These are phyloP conservation scores for Calvatia gigantea DNA, from an alignment of 768 basidiomycete genomes.

Conservation along the genomic window DNA sequence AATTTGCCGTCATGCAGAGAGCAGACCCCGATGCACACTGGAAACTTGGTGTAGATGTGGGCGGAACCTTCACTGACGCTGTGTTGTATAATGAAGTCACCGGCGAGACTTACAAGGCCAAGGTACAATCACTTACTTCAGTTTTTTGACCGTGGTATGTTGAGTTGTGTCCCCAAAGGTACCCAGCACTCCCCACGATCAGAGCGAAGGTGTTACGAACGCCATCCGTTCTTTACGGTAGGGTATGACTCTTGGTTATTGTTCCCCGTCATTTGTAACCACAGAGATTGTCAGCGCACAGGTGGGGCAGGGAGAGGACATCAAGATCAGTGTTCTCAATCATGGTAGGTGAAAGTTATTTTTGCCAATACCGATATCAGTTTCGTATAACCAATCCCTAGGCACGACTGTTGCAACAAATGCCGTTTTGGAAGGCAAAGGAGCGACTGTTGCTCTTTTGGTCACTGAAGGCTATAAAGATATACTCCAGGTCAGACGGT, in stretches of 20 bases:
- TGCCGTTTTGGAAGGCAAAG: conserved; percentile 26
- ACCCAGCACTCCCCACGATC: conserved; percentile 25
- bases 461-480: conserved; percentile 26
- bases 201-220: conserved; percentile 23
- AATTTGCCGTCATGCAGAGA: background rate
- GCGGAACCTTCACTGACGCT: conserved; percentile 23
- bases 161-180: too few species aligned
- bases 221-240: conserved; percentile 20
- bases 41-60: conserved; percentile 26
- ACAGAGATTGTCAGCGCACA: conserved; percentile 12
- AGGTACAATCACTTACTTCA: too few species aligned
- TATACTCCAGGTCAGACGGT: conserved; percentile 18
- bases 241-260: background rate
- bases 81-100: conserved; percentile 22
- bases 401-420: conserved; percentile 27
- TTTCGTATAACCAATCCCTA: background rate
- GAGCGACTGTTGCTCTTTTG: conserved; percentile 24
- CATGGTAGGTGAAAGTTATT: conserved; percentile 15
- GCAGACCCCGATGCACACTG: conserved; percentile 7
- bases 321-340: conserved; percentile 17
- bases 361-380: background rate
- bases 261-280: background rate
- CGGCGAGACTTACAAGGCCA: conserved; percentile 22
- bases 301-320: conserved; percentile 11
- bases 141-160: too few species aligned